Percentiles rank a stretch among this genome's conserved stretches.
Evolutionary conservation across 441 rosid genomes (phyloP).

Genomic region (California macrophylla): DNA sequence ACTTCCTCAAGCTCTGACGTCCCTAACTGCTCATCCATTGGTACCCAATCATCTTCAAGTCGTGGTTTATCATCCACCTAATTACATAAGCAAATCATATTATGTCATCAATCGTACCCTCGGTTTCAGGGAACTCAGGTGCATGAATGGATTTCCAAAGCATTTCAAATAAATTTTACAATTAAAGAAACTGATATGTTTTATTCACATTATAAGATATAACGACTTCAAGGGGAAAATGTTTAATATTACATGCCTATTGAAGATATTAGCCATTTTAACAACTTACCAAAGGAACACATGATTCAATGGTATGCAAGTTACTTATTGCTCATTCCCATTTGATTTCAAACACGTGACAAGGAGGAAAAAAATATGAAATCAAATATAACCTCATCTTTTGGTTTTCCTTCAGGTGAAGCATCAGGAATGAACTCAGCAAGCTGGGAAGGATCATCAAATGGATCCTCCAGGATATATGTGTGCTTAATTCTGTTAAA

Average conservation of each 20-base stretch:
- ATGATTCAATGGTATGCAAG: neutral
- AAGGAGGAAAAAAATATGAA: slow-evolving; percentile 1
- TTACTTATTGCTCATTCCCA: neutral
- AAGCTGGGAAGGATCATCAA: slow-evolving; percentile 74
- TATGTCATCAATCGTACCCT: neutral
- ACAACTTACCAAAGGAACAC: neutral
- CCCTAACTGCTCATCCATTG: slow-evolving; percentile 78
- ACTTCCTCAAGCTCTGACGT: slow-evolving; percentile 63
- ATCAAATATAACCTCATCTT: slow-evolving; percentile 55
- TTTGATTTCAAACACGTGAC: slow-evolving; percentile 3
- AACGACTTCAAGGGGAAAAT: neutral
- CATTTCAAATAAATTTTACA: neutral
- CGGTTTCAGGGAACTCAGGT: neutral
- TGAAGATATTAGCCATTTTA: neutral
- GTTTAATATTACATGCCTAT: neutral
- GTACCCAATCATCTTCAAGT: slow-evolving; percentile 98
- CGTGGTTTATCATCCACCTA: slow-evolving; percentile 71
- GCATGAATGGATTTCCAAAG: neutral
- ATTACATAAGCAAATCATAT: neutral
- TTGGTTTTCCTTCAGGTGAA: slow-evolving; percentile 92
- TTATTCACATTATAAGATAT: neutral
- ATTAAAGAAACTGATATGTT: neutral
- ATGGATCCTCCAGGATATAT: slow-evolving; percentile 73
- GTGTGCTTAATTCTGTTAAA: slow-evolving; percentile 70
- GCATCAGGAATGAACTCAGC: slow-evolving; percentile 69